Evolutionary conservation across 257 asterid species (phyloP), one percentile per base, ranked within the genome.

Genomic region (Solanum raphanifolium): DNA sequence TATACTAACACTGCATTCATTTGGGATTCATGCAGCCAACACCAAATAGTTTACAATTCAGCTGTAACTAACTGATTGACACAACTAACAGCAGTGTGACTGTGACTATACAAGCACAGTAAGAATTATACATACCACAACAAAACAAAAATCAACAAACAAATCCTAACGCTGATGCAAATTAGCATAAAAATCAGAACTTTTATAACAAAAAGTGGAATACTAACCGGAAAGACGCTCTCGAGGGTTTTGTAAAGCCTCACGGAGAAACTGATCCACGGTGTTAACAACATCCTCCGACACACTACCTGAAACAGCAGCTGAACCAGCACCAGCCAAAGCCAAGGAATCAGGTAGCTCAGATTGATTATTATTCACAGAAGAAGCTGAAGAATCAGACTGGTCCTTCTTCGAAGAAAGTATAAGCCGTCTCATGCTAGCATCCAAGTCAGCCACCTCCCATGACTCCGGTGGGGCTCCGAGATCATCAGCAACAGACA

Each of bases 391-490:
- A 46, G 89, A 68, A 85, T 55, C 90, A 21, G 93, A 82, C 52
- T 43, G 52, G 23, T 93, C 94, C 90, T 90, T 21, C 52, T 90
- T 92, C 18, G 97, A 73, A 8, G 92, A 87, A 75, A 95, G 95
- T 96, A 98, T 91, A 90, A 98, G 95, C 72, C 93, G 95, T 83
- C 94, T 92, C 97, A 98, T 89, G 89, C 95, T 96, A 87, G 95
- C 94, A 83, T 96, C 99, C 81, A 96, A 94, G 90, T 98, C 99
- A 78, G 98, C 99, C 34, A 93, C 97, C 95, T 98, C 99, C 99
- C 99, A 98, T 62, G 99, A 98, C 93, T 98, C 99, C 86, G 99
- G 98, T 29, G 93, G 92, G 86, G 89, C 92, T 41, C 90, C 92
- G 18, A 91, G 90, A 76, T 96, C 99, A 52, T 97, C 98, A 88